phyloP scores from a whole-genome alignment of 768 basidiomycete species.

The Cystofilobasidium bisporidii region DNA sequence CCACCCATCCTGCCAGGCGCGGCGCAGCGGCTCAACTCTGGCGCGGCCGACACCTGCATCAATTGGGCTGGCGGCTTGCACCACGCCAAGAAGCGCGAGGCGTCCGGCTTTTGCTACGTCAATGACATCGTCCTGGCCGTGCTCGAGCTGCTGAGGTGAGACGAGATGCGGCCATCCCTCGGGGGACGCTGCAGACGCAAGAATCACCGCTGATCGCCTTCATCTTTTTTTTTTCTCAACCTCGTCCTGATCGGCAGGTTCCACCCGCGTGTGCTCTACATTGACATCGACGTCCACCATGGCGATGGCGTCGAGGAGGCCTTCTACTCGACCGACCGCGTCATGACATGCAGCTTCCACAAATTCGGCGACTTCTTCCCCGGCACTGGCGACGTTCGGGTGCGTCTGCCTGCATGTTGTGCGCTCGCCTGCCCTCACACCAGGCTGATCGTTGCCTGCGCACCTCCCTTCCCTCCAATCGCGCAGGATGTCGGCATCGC shows the following conservation, averaged over 20 bases:
- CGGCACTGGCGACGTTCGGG: constrained; percentile 64
- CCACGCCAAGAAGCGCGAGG: constrained; percentile 98
- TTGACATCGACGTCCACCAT: constrained; percentile 97
- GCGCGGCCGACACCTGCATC: constrained; percentile 70
- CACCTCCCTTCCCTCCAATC: not conserved
- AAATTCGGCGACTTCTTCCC: constrained; percentile 95
- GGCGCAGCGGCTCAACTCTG: constrained; percentile 66
- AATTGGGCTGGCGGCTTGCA: constrained; percentile 99
- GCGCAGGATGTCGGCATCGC: constrained; percentile 71
- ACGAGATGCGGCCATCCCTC: no score
- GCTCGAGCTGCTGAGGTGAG: constrained; percentile 76
- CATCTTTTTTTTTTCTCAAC: no score
- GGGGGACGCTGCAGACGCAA: no score
- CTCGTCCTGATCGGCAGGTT: constrained; percentile 31
- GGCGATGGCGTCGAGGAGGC: constrained; percentile 99
- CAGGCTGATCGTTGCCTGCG: not conserved
- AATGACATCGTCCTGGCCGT: constrained; percentile 89
- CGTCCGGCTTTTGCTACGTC: constrained; percentile 97
- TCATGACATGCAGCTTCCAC: constrained; percentile 95
- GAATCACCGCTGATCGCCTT: no score
- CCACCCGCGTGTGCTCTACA: constrained; percentile 75
- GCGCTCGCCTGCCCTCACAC: not conserved
- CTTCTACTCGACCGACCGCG: constrained; percentile 92
- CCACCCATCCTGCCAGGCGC: constrained; percentile 49
- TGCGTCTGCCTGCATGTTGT: constrained; percentile 26